phyloP scores from a whole-genome alignment of 345 rosid genomes.

The Eucalyptus cloeziana region DNA sequence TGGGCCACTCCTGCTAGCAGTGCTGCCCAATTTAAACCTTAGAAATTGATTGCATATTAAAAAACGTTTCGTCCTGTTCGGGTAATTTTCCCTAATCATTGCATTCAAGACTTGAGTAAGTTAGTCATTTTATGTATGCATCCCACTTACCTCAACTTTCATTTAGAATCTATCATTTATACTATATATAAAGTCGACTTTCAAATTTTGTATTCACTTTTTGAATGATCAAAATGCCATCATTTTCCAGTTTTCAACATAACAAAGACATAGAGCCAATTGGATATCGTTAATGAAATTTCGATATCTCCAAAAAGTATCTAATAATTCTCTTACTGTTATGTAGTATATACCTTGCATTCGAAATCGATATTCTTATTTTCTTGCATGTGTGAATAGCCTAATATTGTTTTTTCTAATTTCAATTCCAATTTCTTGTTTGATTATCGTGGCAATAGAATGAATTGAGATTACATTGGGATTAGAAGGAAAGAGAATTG shows the following conservation, averaged over 20 bases:
- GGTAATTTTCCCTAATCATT: not conserved
- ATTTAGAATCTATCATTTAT: not conserved
- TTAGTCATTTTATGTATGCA: not conserved
- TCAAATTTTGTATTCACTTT: not conserved
- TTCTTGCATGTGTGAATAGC: not conserved
- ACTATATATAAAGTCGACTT: not conserved
- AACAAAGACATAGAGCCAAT: not conserved
- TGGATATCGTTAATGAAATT: not conserved
- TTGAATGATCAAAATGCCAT: not conserved
- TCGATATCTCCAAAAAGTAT: not conserved
- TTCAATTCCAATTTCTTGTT: not conserved
- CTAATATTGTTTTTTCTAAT: not conserved
- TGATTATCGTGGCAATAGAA: not conserved
- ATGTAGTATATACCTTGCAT: not conserved
- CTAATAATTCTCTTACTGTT: not conserved
- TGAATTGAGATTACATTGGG: not conserved
- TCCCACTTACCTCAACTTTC: not conserved
- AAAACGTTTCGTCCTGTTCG: not conserved
- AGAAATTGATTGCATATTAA: not conserved
- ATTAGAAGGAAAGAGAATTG: not conserved
- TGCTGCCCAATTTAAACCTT: not conserved
- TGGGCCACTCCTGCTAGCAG: not conserved
- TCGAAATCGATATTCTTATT: not conserved
- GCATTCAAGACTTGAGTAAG: not conserved
- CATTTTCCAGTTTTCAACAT: not conserved